Evolutionary conservation across 345 rosid species (phyloP).

Genomic region (Microthlaspi erraticum): DNA sequence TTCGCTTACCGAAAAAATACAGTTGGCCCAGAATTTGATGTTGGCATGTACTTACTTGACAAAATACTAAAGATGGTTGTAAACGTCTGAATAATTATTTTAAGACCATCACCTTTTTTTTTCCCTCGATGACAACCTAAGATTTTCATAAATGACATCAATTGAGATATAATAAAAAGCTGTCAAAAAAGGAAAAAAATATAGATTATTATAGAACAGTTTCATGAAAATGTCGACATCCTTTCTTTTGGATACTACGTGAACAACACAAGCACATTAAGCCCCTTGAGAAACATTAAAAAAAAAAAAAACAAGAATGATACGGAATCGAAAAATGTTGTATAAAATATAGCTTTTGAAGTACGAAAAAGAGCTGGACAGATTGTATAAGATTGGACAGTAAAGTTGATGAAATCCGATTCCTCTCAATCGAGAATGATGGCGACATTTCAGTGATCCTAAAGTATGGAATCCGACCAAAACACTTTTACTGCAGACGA

Average conservation of each 20-base stretch:
- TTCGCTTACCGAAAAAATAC: conserved; percentile 38
- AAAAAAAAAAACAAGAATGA: neutral
- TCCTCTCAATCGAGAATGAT: neutral
- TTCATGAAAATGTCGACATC: conserved; percentile 25
- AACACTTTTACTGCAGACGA: too few relatives aligned
- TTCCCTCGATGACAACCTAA: neutral
- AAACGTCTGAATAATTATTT: neutral
- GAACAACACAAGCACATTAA: conserved; percentile 29
- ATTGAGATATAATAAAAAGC: neutral
- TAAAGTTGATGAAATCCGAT: neutral
- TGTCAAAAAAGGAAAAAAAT: too few relatives aligned
- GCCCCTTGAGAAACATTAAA: neutral
- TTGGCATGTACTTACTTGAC: conserved; percentile 23
- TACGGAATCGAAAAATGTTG: neutral
- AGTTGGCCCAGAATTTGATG: conserved; percentile 40
- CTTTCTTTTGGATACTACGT: conserved; percentile 25
- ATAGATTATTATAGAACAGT: neutral
- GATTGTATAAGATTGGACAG: neutral
- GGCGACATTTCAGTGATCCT: neutral
- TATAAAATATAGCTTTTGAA: neutral
- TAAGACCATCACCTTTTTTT: neutral
- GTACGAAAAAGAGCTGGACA: neutral
- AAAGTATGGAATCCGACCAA: too few relatives aligned
- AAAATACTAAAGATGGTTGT: neutral
- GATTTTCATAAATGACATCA: neutral